phyloP scores from a whole-genome alignment of 2,329 filamentous ascomycete genomes.

The Fusarium pininemorale region DNA sequence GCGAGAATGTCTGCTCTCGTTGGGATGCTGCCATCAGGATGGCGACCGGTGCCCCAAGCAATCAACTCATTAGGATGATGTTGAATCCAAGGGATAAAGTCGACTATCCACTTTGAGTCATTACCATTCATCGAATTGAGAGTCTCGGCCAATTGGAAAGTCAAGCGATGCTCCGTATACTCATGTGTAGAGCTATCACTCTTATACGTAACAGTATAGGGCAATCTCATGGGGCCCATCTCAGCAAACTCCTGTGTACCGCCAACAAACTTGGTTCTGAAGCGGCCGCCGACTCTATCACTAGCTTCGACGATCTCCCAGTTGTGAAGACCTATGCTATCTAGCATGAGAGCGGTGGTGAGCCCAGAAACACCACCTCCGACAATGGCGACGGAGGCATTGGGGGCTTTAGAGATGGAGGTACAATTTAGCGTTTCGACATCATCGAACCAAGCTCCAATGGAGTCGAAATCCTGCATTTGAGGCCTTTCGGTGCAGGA shows the following conservation, averaged over 20 bases:
- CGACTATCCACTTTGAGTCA: conserved; percentile 57
- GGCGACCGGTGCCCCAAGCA: background rate
- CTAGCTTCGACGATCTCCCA: conserved; percentile 70
- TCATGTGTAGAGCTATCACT: conserved; percentile 65
- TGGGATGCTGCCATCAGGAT: background rate
- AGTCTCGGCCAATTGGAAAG: conserved; percentile 69
- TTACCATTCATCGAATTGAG: conserved; percentile 69
- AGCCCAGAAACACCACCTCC: conserved; percentile 73
- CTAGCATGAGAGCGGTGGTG: conserved; percentile 64
- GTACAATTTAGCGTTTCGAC: conserved; percentile 1
- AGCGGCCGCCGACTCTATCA: conserved; percentile 68
- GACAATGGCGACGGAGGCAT: conserved; percentile 63
- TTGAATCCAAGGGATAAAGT: conserved; percentile 72
- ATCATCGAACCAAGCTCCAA: conserved; percentile 18
- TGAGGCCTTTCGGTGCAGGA: background rate
- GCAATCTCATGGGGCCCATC: conserved; percentile 73
- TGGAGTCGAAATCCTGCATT: conserved; percentile 5
- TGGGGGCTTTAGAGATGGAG: background rate
- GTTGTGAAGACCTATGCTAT: conserved; percentile 64
- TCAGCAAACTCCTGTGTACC: conserved; percentile 53
- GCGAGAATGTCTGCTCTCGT: background rate
- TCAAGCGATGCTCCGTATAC: conserved; percentile 70
- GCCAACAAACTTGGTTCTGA: conserved; percentile 70
- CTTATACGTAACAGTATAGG: conserved; percentile 60
- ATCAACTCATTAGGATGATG: conserved; percentile 16